Percentiles rank a stretch among this genome's conserved stretches.
Evolutionary conservation across 2,329 filamentous ascomycete genomes (phyloP).

Genomic region (Harringtonia lauricola): DNA sequence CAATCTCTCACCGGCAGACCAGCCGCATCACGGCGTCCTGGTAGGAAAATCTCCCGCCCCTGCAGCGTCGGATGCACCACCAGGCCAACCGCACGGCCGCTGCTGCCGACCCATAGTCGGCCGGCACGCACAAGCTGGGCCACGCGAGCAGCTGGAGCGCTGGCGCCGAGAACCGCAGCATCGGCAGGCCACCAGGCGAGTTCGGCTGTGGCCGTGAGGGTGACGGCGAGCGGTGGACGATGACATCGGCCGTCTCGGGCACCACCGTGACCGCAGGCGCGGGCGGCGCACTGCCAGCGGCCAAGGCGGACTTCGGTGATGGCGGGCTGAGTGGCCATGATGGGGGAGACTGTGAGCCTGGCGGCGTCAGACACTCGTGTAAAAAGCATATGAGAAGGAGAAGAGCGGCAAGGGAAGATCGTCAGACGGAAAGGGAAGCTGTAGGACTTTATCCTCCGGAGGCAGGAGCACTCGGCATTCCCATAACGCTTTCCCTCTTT

Average conservation of each 20-base stretch:
- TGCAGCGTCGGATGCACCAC: conserved; percentile 4
- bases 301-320: conserved; percentile 2
- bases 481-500: no score
- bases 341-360: neutral
- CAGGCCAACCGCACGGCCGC: conserved; percentile 6
- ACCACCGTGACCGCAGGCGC: neutral
- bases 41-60: neutral
- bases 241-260: neutral
- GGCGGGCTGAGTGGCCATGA: neutral
- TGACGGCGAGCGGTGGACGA: conserved; percentile 2
- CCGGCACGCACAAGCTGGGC: conserved; percentile 9
- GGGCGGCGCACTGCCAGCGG: neutral
- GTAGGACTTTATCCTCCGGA: no score
- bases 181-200: conserved; percentile 7
- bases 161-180: neutral
- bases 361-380: no score
- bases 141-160: conserved; percentile 7
- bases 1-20: no score
- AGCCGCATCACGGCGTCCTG: neutral
- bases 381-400: no score
- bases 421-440: no score
- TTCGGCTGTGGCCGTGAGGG: conserved; percentile 6
- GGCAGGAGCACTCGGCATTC: no score
- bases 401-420: no score
- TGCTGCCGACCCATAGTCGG: conserved; percentile 8